A percentile compares a stretch with the other conserved stretches of the same genome.
These are phyloP conservation scores for Thalassia testudinum DNA, from an alignment of 116 monocot species.

Conservation along the genomic window DNA sequence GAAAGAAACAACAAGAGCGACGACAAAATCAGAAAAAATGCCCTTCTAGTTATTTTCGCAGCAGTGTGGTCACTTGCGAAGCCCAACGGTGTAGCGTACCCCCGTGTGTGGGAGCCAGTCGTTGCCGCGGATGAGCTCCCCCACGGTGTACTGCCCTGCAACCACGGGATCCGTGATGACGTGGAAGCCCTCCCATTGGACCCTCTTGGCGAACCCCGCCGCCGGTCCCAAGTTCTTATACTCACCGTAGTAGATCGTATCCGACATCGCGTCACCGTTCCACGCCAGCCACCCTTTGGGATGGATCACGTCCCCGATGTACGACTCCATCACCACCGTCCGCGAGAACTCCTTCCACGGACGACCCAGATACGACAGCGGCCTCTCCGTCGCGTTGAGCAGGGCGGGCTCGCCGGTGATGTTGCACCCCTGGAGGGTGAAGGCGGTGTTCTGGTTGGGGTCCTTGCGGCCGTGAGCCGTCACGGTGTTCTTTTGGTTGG, in stretches of 20 bases:
- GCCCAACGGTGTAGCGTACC: slow-evolving; percentile 33
- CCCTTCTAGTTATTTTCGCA: no score
- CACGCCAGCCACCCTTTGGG: slow-evolving; percentile 42
- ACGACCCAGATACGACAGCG: slow-evolving; percentile 23
- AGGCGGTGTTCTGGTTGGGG: slow-evolving; percentile 55
- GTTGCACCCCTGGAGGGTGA: slow-evolving; percentile 61
- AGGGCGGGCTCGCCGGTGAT: no score
- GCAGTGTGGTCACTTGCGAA: slow-evolving; percentile 5
- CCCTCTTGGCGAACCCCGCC: slow-evolving; percentile 12
- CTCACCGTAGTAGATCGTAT: slow-evolving; percentile 50
- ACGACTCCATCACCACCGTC: slow-evolving; percentile 41
- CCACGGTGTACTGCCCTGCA: slow-evolving; percentile 34
- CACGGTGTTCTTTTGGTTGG: slow-evolving; percentile 59
- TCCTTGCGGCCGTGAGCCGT: no score
- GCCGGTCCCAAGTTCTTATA: slow-evolving; percentile 35
- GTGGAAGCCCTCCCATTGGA: slow-evolving; percentile 39
- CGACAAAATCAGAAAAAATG: no score
- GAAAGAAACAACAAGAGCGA: no score
- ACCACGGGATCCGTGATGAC: slow-evolving; percentile 7
- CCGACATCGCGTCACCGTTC: slow-evolving; percentile 22
- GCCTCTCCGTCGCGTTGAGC: no score
- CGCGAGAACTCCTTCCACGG: slow-evolving; percentile 60
- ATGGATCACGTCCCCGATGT: slow-evolving; percentile 11
- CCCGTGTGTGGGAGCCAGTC: slow-evolving; percentile 54
- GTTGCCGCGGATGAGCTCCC: slow-evolving; percentile 43